Conservation (phyloP, 257 asterid species). For the Przewalskia tangutica region DNA sequence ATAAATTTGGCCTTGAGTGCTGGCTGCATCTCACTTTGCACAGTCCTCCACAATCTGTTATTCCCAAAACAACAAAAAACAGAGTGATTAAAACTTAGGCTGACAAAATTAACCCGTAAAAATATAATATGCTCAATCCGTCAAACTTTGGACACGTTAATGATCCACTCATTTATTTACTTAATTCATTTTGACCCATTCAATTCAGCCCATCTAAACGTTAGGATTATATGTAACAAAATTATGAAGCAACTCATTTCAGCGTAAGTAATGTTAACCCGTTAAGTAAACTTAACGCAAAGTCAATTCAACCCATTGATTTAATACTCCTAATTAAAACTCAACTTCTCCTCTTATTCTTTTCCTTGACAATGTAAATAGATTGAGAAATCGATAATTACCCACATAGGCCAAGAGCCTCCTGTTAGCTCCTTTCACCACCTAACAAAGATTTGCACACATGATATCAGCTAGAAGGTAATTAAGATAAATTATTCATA, state of each 20-base stretch:
- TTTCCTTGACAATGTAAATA: background rate
- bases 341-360: background rate
- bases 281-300: no score
- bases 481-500: background rate
- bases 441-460: constrained; percentile 14
- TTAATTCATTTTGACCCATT: no score
- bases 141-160: no score
- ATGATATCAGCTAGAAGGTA: background rate
- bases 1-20: constrained; percentile 60
- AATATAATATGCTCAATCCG: no score
- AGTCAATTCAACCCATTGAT: no score
- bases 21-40: constrained; percentile 49
- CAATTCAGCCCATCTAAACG: no score
- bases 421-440: constrained; percentile 46
- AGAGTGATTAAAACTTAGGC: background rate
- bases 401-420: constrained; percentile 47
- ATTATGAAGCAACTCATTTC: no score
- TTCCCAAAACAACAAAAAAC: background rate
- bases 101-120: no score
- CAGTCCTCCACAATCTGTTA: constrained; percentile 43
- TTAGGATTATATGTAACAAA: no score
- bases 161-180: no score
- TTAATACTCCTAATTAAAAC: no score
- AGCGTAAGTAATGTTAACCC: no score
- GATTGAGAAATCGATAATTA: background rate